These are phyloP conservation scores for Psilocybe sp. DNA, from an alignment of 768 basidiomycete species.

Conservation along the genomic window DNA sequence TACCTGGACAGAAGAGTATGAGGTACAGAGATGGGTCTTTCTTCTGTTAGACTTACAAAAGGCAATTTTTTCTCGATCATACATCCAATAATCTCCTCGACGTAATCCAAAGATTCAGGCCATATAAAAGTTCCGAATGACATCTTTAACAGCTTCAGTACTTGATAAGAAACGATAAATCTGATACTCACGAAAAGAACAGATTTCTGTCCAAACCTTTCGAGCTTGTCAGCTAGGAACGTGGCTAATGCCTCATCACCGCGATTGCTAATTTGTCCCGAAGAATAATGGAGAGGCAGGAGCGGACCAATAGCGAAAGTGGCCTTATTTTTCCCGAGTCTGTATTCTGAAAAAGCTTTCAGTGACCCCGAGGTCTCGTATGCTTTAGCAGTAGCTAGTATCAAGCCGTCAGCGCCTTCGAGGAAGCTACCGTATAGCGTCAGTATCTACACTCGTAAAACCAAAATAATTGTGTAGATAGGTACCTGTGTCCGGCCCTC, in stretches of 20 bases:
- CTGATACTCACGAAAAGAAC: slow-evolving; percentile 7
- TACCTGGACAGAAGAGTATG: background rate
- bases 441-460: too few relatives aligned
- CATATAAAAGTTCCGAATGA: slow-evolving; percentile 9
- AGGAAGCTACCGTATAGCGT: background rate
- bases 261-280: too few relatives aligned
- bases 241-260: too few relatives aligned
- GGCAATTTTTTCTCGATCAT: slow-evolving; percentile 10
- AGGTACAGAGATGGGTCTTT: background rate
- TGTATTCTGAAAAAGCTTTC: too few relatives aligned
- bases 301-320: too few relatives aligned
- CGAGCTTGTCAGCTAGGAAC: slow-evolving; percentile 5
- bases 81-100: slow-evolving; percentile 9
- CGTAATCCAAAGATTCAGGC: slow-evolving; percentile 6
- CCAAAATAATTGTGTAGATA: too few relatives aligned
- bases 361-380: too few relatives aligned
- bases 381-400: too few relatives aligned
- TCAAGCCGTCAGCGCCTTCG: too few relatives aligned
- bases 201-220: slow-evolving; percentile 1
- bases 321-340: too few relatives aligned
- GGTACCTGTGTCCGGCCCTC: too few relatives aligned
- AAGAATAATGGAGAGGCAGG: too few relatives aligned
- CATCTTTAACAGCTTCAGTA: background rate
- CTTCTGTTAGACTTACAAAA: slow-evolving; percentile 5
- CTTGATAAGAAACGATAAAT: background rate